Evolutionary conservation across 2,329 filamentous ascomycete species (phyloP).

Genomic region (Colletotrichum phormii): DNA sequence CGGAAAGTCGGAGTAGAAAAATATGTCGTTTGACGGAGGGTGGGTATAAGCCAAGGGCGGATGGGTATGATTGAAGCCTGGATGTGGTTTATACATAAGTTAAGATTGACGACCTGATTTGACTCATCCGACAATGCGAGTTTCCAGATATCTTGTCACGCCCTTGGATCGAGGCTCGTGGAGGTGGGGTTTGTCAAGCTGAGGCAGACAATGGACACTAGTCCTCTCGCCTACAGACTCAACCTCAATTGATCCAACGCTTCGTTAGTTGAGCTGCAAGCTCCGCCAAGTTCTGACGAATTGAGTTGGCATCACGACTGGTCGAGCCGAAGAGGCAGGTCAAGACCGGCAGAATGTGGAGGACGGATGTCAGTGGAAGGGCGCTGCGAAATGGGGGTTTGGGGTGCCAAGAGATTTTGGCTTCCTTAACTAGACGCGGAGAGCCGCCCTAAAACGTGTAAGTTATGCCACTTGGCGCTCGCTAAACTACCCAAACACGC

Average conservation of each 20-base stretch:
- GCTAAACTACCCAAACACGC: not conserved
- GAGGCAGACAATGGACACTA: not conserved
- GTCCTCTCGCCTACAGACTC: not conserved
- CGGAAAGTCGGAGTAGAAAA: not conserved
- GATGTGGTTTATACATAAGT: not conserved
- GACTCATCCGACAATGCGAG: conserved; percentile 17
- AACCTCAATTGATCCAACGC: not conserved
- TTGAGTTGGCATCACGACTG: not conserved
- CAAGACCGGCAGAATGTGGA: conserved; percentile 1
- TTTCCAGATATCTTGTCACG: not conserved
- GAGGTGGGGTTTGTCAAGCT: not conserved
- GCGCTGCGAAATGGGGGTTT: not conserved
- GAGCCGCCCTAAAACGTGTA: not conserved
- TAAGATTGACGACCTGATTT: not conserved
- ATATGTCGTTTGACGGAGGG: not conserved
- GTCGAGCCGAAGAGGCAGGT: not conserved
- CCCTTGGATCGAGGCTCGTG: not conserved
- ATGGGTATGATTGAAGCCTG: not conserved
- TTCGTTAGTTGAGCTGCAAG: not conserved
- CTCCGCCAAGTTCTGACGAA: not conserved
- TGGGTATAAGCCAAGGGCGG: too few species aligned
- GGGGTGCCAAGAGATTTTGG: not conserved
- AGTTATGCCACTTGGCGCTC: conserved; percentile 1
- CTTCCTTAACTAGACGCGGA: not conserved
- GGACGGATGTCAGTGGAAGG: conserved; percentile 19